phyloP scores from a whole-genome alignment of 495 filamentous ascomycete genomes.

The Aspergillus affinis region DNA sequence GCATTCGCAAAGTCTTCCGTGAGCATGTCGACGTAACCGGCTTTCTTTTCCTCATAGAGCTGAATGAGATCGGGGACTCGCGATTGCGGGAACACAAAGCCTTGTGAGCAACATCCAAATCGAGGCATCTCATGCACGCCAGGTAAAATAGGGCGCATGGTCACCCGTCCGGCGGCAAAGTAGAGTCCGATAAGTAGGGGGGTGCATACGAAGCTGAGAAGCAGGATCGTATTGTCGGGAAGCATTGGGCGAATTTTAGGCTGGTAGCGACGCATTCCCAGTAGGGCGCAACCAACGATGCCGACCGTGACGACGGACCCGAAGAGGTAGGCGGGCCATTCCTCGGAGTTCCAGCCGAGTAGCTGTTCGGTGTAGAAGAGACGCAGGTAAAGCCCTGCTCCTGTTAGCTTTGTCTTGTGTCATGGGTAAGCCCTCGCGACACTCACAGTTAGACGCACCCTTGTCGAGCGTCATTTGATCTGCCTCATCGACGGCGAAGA shows the following conservation, averaged over 20 bases:
- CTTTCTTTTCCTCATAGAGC: slow-evolving; percentile 14
- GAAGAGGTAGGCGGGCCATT: slow-evolving; percentile 41
- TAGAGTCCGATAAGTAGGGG: slow-evolving; percentile 33
- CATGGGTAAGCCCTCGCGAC: neutral
- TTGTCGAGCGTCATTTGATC: slow-evolving; percentile 27
- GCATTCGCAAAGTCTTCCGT: slow-evolving; percentile 46
- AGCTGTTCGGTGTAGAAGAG: slow-evolving; percentile 57
- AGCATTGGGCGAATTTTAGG: slow-evolving; percentile 11
- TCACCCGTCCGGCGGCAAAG: slow-evolving; percentile 35
- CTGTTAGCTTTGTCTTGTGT: neutral
- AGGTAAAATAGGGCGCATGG: slow-evolving; percentile 31
- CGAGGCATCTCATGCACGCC: slow-evolving; percentile 50
- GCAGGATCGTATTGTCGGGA: slow-evolving; percentile 14
- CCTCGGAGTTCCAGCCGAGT: slow-evolving; percentile 54
- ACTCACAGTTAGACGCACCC: slow-evolving; percentile 28
- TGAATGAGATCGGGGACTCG: slow-evolving; percentile 30
- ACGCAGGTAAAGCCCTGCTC: slow-evolving; percentile 49
- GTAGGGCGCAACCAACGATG: slow-evolving; percentile 11
- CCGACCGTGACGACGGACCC: slow-evolving; percentile 24
- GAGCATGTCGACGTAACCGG: slow-evolving; percentile 40
- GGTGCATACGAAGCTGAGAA: slow-evolving; percentile 22
- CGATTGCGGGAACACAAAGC: slow-evolving; percentile 39
- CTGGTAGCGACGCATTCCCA: slow-evolving; percentile 7
- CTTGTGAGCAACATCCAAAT: slow-evolving; percentile 53
- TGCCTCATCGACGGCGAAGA: slow-evolving; percentile 34